These are phyloP conservation scores for Ustilago loliicola DNA, from an alignment of 1,284 basidiomycete species.

Conservation along the genomic window DNA sequence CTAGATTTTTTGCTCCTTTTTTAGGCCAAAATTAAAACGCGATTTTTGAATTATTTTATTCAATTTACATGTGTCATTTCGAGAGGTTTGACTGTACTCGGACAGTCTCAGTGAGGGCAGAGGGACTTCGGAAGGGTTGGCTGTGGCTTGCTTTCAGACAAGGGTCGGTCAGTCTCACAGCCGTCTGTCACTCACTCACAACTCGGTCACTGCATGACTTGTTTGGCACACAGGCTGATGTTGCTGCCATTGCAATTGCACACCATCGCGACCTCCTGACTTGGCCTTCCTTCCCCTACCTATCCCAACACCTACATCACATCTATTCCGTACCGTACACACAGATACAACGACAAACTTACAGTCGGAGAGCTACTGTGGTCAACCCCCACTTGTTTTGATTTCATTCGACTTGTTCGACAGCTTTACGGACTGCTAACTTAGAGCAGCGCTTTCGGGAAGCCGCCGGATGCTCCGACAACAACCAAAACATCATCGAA, in stretches of 20 bases:
- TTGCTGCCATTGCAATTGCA: background rate
- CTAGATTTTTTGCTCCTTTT: too few species aligned
- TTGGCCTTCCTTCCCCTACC: background rate
- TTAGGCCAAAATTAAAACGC: too few species aligned
- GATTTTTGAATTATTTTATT: too few species aligned
- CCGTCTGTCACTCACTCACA: conserved; percentile 4
- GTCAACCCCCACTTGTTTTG: conserved; percentile 4
- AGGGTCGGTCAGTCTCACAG: too few species aligned
- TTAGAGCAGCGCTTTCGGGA: background rate
- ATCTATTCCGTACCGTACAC: background rate
- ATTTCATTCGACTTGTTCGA: background rate
- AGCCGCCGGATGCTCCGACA: background rate
- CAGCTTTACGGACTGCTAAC: background rate
- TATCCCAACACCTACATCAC: background rate
- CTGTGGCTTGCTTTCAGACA: background rate
- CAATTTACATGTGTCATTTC: too few species aligned
- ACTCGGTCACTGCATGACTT: conserved; percentile 4
- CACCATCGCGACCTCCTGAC: background rate
- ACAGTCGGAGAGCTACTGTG: background rate
- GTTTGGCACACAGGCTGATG: background rate
- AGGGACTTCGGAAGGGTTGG: background rate
- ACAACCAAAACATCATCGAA: background rate
- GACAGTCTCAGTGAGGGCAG: background rate
- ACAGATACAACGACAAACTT: background rate
- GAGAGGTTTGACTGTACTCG: background rate